Evolutionary conservation across 192 early-diverging fungal species (phyloP), one percentile per base, ranked within the genome.

Genomic region (Linnemannia zychae): DNA sequence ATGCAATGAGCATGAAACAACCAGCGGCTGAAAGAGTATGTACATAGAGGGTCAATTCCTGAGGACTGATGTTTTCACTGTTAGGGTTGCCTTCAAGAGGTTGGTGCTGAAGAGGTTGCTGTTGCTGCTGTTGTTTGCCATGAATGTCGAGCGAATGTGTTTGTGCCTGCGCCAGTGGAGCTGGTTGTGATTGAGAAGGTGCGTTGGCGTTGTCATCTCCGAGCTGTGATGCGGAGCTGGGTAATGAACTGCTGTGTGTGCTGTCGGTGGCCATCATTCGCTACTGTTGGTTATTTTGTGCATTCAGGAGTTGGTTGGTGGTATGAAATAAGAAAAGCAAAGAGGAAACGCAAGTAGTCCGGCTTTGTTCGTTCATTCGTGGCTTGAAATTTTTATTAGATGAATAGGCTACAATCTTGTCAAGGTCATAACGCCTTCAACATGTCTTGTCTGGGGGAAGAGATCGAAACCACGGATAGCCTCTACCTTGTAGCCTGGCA

Each of bases 361-460:
- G 9, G 40, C n/a, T 44, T 44, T 44, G 40, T 44, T 44, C 40
- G 46, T 74, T 74, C n/a, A n/a, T 28, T 63, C 57, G 57, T 63
- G 57, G 40, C 40, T 72, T 71, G 53, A 9, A 34, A 31, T 20
- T 44, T 57, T 72, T 72, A 28, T 37, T 46, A 33, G 4, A 4
- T 33, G 15, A 75, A 4, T 20, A 6, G 22, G 9, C 72, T 68
- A 85, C 44, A 85, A 46, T 37, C 94, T 90, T 5, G 93, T 91
- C 40, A 95, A 80, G 3, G 91, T 91, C 50, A 92, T 88, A 69
- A 95, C 92, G 73, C 90, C 93, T 76, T 95, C 94, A 28, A 91
- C 90, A n/a, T 92, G 90, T 60, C 87, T 87, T 28, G 94, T 93
- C 78, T 95, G 94, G 24, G 94, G 94, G 70, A 95, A 95, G 75